Evolutionary conservation across 1,284 basidiomycete species (phyloP), one percentile per base, ranked within the genome.

Genomic region (Trametes versicolor): DNA sequence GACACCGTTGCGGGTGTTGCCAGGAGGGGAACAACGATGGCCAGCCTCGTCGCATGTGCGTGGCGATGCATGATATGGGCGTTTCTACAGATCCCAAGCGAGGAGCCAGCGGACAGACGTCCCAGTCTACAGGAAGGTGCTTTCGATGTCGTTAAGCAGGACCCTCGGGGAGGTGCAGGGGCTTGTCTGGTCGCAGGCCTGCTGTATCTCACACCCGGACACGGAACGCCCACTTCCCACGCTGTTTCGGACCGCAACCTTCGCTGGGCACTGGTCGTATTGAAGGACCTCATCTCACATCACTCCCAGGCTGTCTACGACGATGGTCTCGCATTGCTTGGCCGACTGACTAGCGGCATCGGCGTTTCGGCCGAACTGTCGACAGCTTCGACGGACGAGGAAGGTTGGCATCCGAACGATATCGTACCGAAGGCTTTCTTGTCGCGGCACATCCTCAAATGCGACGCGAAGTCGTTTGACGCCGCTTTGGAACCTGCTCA

Each of bases 61-160:
- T 90, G 87, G 87, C 79, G 77, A 58, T 81, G 83, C 57, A 75
- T 88, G 19, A 74, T 88, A 29, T 89, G 88, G 87, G 80, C 82
- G 0, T 87, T 84, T 65, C 75, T 79, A 17, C 76, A 79, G 9
- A 21, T 63, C 4, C 63, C 58, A 50, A 54, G 7, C 13, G 62
- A 60, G 48, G 55, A 57, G 27, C 12, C 68, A 34, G 70, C 21
- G 62, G 61, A 5, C 60, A 58, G 15, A 68, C 68, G 2, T 67
- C 70, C 17, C 73, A 69, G 32, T 70, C 73, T 60, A 74, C 32
- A 29, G 75, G 74, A 43, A 4, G 41, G 34, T 2, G 81, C 79
- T 0, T 83, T 83, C 62, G 69, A 70, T 27, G 72, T 83, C 4
- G 71, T 88, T 39, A 79, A 74, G 34, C 82, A 87, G 59, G 83